These are phyloP conservation scores for Tylopilus intermedius DNA, from an alignment of 768 basidiomycete genomes.

Conservation along the genomic window DNA sequence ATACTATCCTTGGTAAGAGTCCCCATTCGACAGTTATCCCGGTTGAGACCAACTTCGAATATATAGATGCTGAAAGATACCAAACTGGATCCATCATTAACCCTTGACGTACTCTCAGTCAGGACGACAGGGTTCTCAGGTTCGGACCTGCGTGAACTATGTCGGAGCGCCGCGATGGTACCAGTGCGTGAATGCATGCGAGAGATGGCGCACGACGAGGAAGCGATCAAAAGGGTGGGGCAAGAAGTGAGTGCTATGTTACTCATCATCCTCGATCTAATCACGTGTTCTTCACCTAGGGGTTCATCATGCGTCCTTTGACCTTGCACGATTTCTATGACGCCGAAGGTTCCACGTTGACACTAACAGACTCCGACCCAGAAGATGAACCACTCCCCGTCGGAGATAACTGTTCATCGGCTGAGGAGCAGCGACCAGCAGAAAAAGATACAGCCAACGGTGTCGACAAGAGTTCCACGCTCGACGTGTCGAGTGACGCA, in stretches of 20 bases:
- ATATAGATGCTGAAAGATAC: slow-evolving; percentile 82
- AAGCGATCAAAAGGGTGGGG: slow-evolving; percentile 42
- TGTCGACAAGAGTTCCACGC: not conserved
- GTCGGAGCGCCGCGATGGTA: slow-evolving; percentile 90
- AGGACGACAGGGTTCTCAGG: slow-evolving; percentile 77
- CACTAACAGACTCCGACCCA: slow-evolving; percentile 23
- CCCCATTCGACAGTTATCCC: not conserved
- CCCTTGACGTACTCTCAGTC: slow-evolving; percentile 57
- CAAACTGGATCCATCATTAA: slow-evolving; percentile 56
- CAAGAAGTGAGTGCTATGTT: slow-evolving; percentile 33
- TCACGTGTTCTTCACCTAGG: slow-evolving; percentile 38
- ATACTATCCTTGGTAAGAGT: slow-evolving; percentile 71
- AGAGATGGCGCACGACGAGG: slow-evolving; percentile 40
- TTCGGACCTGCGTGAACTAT: slow-evolving; percentile 87
- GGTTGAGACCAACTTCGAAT: not conserved
- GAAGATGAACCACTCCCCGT: slow-evolving; percentile 24
- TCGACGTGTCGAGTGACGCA: not conserved
- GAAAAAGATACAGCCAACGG: not conserved
- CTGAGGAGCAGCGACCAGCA: not conserved
- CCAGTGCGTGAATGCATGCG: slow-evolving; percentile 84
- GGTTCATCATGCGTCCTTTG: slow-evolving; percentile 73
- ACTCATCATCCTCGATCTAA: not conserved
- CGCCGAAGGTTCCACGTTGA: slow-evolving; percentile 31
- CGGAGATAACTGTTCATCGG: not conserved
- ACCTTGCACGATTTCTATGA: slow-evolving; percentile 64